Percentiles rank a stretch among this genome's conserved stretches.
phyloP scores from a whole-genome alignment of 768 basidiomycete genomes.

The Leccinum ochraceum region DNA sequence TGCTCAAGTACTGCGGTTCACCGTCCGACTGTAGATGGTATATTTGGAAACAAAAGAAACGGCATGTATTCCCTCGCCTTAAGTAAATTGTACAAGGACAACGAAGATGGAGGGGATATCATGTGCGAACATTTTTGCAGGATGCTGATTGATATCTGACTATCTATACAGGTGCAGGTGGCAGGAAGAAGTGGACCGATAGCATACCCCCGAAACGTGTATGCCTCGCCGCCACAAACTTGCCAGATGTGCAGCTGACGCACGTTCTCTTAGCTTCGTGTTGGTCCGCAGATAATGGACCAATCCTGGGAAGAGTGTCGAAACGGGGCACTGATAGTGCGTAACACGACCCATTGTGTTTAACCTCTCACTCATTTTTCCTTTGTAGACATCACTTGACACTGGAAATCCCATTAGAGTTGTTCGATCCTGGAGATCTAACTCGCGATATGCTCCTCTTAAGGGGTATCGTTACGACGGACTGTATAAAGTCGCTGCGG shows the following conservation, averaged over 20 bases:
- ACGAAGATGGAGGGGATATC: constrained; percentile 28
- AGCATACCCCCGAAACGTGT: constrained; percentile 22
- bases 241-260: background rate
- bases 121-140: constrained; percentile 18
- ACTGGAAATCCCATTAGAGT: constrained; percentile 29
- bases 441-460: constrained; percentile 29
- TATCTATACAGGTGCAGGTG: constrained; percentile 32
- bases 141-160: background rate
- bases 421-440: constrained; percentile 21
- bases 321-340: constrained; percentile 25
- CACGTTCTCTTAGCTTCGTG: constrained; percentile 8
- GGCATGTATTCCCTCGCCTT: constrained; percentile 24
- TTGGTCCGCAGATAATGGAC: constrained; percentile 25
- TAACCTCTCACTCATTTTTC: background rate
- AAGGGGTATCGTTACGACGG: constrained; percentile 30
- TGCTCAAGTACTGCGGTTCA: constrained; percentile 25
- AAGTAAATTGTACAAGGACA: constrained; percentile 24
- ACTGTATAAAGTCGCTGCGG: constrained; percentile 27
- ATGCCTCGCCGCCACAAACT: constrained; percentile 5
- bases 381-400: constrained; percentile 20
- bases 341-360: background rate
- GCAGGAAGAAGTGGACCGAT: constrained; percentile 15
- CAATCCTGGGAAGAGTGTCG: constrained; percentile 20
- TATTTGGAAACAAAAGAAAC: constrained; percentile 12
- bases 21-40: constrained; percentile 15